A percentile compares a stretch with the other conserved stretches of the same genome.
Evolutionary conservation across 768 basidiomycete genomes (phyloP).

Genomic region (Rhodotorula toruloides): DNA sequence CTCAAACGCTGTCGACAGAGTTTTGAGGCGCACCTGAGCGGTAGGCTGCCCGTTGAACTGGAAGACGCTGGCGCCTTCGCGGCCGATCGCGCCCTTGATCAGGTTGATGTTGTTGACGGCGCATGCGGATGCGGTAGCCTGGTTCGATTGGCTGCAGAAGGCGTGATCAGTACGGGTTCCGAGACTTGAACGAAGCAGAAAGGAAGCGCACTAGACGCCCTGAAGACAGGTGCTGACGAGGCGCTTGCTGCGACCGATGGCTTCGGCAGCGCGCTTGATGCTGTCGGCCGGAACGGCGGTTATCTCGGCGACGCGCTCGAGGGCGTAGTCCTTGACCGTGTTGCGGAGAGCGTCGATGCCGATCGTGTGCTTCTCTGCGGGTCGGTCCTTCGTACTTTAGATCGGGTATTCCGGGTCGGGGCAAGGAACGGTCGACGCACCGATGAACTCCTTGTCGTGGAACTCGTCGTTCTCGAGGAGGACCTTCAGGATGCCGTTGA

Average conservation of each 20-base stretch:
- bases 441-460: slow-evolving; percentile 30
- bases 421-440: neutral
- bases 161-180: neutral
- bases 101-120: slow-evolving; percentile 41
- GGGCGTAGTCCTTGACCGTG: slow-evolving; percentile 33
- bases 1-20: too few species aligned
- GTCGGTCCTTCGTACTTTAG: too few species aligned
- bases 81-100: slow-evolving; percentile 36
- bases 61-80: slow-evolving; percentile 30
- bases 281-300: slow-evolving; percentile 29
- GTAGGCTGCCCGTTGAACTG: slow-evolving; percentile 42
- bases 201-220: slow-evolving; percentile 32
- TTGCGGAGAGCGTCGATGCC: slow-evolving; percentile 35
- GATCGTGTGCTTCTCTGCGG: slow-evolving; percentile 30
- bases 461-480: slow-evolving; percentile 36
- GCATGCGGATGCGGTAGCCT: slow-evolving; percentile 37
- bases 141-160: slow-evolving; percentile 31
- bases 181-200: neutral
- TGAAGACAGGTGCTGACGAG: slow-evolving; percentile 38
- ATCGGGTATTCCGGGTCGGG: neutral
- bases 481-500: slow-evolving; percentile 39
- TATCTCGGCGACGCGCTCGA: slow-evolving; percentile 36
- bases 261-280: slow-evolving; percentile 30
- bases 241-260: slow-evolving; percentile 31
- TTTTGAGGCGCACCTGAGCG: slow-evolving; percentile 22